Percentiles rank a stretch among this genome's conserved stretches.
These are phyloP conservation scores for Trametes sanguinea DNA, from an alignment of 768 basidiomycete genomes.

Conservation along the genomic window DNA sequence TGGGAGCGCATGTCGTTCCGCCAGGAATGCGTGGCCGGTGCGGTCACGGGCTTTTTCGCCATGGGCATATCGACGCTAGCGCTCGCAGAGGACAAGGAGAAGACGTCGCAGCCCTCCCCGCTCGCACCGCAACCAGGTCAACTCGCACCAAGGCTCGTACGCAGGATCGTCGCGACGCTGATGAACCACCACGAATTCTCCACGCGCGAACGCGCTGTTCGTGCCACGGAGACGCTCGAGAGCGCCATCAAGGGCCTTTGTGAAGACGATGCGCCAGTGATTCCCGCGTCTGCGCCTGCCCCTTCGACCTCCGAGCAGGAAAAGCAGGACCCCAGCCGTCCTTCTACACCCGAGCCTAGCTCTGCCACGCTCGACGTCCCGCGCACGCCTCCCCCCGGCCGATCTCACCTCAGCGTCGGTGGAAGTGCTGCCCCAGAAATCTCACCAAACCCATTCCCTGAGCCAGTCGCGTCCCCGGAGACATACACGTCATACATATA, in stretches of 20 bases:
- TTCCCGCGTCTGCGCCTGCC: constrained; percentile 9
- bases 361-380: constrained; percentile 44
- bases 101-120: constrained; percentile 38
- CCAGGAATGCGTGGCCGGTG: constrained; percentile 90
- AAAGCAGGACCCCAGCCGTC: constrained; percentile 11
- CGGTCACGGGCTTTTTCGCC: constrained; percentile 93
- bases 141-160: constrained; percentile 65
- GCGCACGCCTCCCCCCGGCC: constrained; percentile 47
- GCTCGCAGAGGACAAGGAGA: not conserved
- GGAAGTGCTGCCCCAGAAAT: constrained; percentile 42
- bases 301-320: not conserved
- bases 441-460: constrained; percentile 69
- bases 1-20: constrained; percentile 98
- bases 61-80: constrained; percentile 40
- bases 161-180: constrained; percentile 69
- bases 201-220: constrained; percentile 58
- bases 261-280: constrained; percentile 50
- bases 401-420: constrained; percentile 24
- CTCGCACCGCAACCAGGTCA: constrained; percentile 58
- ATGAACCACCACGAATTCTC: constrained; percentile 80
- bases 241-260: constrained; percentile 69
- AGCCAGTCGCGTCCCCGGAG: constrained; percentile 61
- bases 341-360: constrained; percentile 25
- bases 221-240: constrained; percentile 73
- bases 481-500: constrained; percentile 64